phyloP scores from a whole-genome alignment of 768 basidiomycete species.

The Phlebiopsis flavidoalba region DNA sequence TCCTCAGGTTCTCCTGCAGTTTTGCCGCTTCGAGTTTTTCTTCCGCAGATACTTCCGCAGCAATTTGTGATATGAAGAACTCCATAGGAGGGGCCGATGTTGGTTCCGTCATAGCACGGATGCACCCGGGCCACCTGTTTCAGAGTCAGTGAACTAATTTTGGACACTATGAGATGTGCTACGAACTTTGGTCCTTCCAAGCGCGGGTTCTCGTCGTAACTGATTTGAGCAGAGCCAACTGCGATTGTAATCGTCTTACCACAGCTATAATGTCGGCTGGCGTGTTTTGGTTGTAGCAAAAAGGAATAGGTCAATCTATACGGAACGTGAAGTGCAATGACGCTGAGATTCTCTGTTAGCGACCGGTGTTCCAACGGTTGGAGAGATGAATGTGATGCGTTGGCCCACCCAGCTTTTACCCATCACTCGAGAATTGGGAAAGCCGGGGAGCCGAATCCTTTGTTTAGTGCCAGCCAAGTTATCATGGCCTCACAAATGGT shows the following conservation, averaged over 20 bases:
- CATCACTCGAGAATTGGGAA: too few species aligned
- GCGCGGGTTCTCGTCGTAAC: conserved; percentile 38
- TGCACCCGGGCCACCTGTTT: conserved; percentile 52
- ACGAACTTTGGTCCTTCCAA: conserved; percentile 54
- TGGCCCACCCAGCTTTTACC: too few species aligned
- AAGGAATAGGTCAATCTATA: conserved; percentile 60
- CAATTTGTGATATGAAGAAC: conserved; percentile 50
- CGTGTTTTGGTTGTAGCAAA: conserved; percentile 57
- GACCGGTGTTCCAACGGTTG: too few species aligned
- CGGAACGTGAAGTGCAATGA: too few species aligned
- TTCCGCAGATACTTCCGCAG: conserved; percentile 59
- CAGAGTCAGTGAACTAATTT: neutral
- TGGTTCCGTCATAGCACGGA: conserved; percentile 47
- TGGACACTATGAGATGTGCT: neutral
- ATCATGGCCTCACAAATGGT: too few species aligned
- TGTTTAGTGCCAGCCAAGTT: too few species aligned
- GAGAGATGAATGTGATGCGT: too few species aligned
- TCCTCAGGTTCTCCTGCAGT: conserved; percentile 16
- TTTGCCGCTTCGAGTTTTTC: conserved; percentile 55
- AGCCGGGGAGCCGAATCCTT: too few species aligned
- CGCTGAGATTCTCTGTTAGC: too few species aligned
- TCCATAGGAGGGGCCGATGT: conserved; percentile 40
- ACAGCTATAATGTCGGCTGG: conserved; percentile 46
- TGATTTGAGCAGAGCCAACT: conserved; percentile 46
- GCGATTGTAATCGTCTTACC: conserved; percentile 46